Percentiles rank a stretch among this genome's conserved stretches.
These are phyloP conservation scores for Drechslerella stenobrocha DNA, from an alignment of 2,329 filamentous ascomycete species.

Conservation along the genomic window DNA sequence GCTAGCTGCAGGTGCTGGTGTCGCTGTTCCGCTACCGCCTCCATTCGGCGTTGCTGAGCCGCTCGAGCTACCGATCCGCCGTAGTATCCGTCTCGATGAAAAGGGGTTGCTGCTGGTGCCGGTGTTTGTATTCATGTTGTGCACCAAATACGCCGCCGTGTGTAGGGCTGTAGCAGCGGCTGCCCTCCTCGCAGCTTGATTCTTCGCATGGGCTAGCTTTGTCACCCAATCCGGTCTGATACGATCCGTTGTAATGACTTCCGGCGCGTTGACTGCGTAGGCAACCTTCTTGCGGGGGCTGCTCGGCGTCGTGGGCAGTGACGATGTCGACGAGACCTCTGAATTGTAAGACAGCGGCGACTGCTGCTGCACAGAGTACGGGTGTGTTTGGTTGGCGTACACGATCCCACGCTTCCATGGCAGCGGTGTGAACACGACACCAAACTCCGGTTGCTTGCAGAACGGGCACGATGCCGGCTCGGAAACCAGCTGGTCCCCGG, in stretches of 20 bases:
- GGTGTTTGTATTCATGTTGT: constrained; percentile 29
- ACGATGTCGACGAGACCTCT: constrained; percentile 59
- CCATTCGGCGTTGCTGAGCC: constrained; percentile 43
- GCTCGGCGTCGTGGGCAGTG: constrained; percentile 49
- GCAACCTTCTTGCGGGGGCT: constrained; percentile 64
- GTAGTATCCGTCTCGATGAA: constrained; percentile 39
- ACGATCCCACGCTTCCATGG: constrained; percentile 81
- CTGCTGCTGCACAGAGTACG: constrained; percentile 67
- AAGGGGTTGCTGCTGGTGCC: constrained; percentile 39
- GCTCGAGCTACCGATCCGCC: constrained; percentile 38
- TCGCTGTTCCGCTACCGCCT: constrained; percentile 34
- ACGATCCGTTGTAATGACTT: constrained; percentile 88
- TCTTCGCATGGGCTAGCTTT: constrained; percentile 80
- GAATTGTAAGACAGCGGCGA: constrained; percentile 57
- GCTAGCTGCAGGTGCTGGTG: constrained; percentile 34
- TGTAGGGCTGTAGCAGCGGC: constrained; percentile 93
- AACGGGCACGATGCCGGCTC: constrained; percentile 93
- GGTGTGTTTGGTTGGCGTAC: constrained; percentile 81
- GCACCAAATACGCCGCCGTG: constrained; percentile 89
- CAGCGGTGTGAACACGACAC: constrained; percentile 89
- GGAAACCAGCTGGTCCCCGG: constrained; percentile 72
- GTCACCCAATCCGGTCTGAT: constrained; percentile 93
- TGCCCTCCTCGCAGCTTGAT: constrained; percentile 80
- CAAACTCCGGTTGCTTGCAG: constrained; percentile 91
- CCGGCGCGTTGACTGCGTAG: constrained; percentile 78